Evolutionary conservation across 495 filamentous ascomycete genomes (phyloP).

Genomic region (Aspergillus olivimuriae): DNA sequence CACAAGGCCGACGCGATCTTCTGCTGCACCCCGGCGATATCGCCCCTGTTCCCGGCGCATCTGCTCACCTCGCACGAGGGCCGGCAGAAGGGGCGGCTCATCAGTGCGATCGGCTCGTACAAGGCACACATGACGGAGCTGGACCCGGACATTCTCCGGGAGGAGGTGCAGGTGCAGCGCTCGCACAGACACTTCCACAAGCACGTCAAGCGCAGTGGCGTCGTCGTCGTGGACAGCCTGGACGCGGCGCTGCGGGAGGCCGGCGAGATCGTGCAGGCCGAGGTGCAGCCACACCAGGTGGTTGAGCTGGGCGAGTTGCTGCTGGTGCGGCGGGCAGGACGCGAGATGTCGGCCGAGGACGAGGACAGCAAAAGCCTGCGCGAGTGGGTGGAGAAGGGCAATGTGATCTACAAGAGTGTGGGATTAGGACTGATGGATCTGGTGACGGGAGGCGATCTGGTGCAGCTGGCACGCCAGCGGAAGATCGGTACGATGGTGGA

Average conservation of each 20-base stretch:
- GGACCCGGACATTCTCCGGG: conserved; percentile 63
- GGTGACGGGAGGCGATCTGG: conserved; percentile 67
- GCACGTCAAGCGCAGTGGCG: conserved; percentile 64
- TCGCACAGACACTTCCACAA: conserved; percentile 59
- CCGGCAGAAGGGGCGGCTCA: conserved; percentile 66
- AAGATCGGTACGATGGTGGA: conserved; percentile 66
- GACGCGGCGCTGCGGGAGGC: conserved; percentile 77
- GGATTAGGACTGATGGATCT: conserved; percentile 44
- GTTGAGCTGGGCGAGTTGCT: conserved; percentile 84
- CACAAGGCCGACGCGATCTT: conserved; percentile 71
- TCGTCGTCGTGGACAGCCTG: conserved; percentile 76
- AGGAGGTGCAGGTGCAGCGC: conserved; percentile 53
- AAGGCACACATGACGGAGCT: conserved; percentile 81
- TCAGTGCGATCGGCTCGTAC: conserved; percentile 79
- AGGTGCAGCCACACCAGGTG: conserved; percentile 60
- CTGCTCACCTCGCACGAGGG: conserved; percentile 63
- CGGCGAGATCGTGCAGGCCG: conserved; percentile 81
- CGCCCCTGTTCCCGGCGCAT: conserved; percentile 57
- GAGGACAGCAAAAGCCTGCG: conserved; percentile 49
- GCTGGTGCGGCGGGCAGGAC: conserved; percentile 54
- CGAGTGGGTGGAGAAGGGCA: conserved; percentile 71
- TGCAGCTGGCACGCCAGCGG: conserved; percentile 65
- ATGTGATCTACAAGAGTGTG: conserved; percentile 55
- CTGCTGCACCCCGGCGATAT: conserved; percentile 61
- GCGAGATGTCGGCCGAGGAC: conserved; percentile 28